Evolutionary conservation across 2,329 filamentous ascomycete species (phyloP).

Genomic region (Colletotrichum liaoningense): DNA sequence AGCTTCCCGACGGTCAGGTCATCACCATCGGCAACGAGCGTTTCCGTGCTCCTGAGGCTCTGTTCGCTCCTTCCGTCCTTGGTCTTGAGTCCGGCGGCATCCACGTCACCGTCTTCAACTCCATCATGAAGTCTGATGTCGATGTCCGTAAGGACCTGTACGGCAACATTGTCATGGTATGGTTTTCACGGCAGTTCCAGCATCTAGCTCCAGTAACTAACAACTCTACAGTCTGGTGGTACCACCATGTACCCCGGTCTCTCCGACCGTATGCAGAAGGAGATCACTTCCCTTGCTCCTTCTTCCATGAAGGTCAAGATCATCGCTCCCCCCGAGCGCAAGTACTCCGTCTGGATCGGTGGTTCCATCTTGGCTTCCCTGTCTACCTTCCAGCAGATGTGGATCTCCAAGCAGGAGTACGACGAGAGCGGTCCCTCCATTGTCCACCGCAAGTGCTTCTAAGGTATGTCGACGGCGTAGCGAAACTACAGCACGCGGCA

Average conservation of each 20-base stretch:
- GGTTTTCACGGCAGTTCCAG: slow-evolving; percentile 49
- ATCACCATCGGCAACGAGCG: slow-evolving; percentile 99
- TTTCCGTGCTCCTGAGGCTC: slow-evolving; percentile 99
- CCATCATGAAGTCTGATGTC: slow-evolving; percentile 99
- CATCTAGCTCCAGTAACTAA: slow-evolving; percentile 44
- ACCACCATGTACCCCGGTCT: slow-evolving; percentile 99
- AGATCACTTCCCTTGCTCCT: slow-evolving; percentile 98
- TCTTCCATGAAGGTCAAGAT: slow-evolving; percentile 99
- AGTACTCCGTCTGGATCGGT: slow-evolving; percentile 99
- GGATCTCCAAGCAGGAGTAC: slow-evolving; percentile 99
- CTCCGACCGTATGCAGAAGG: slow-evolving; percentile 99
- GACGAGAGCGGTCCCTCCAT: slow-evolving; percentile 99
- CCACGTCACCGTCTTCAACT: slow-evolving; percentile 99
- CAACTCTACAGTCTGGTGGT: slow-evolving; percentile 85
- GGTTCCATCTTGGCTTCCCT: slow-evolving; percentile 99
- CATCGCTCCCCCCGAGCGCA: slow-evolving; percentile 99
- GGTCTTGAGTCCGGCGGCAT: slow-evolving; percentile 99
- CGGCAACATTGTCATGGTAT: slow-evolving; percentile 99
- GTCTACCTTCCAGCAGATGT: slow-evolving; percentile 99
- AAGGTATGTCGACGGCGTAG: slow-evolving; percentile 67
- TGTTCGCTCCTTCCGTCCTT: slow-evolving; percentile 98
- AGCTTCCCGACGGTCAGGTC: slow-evolving; percentile 99
- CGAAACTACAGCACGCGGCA: neutral
- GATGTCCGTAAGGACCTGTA: slow-evolving; percentile 99
- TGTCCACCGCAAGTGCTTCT: slow-evolving; percentile 99